Base-by-base conservation (phyloP, 2,329 filamentous ascomycete genomes). In the Xylariaceae sp. region DNA sequence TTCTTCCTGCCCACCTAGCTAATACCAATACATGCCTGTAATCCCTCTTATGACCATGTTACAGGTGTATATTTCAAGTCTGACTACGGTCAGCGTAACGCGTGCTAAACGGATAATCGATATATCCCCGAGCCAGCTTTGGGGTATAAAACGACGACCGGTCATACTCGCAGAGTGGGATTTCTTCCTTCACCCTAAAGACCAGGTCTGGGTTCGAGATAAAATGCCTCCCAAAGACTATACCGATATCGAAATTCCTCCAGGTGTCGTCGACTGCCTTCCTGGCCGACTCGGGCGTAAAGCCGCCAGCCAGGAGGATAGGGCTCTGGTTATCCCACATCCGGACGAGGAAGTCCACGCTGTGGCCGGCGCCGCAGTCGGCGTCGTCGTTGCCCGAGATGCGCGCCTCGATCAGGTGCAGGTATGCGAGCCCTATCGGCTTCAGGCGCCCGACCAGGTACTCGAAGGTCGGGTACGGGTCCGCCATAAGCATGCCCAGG, bases 381-480 rank as follows among this genome's bases (percentile, higher is more conserved):
- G 57, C 37, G 33, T 67, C 60, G 4, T 46, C 46, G 29, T 51
- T 57, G 8, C 63, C 63, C 5, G 59, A 51, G 5, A 72, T 57
- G 4, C 72, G 63, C 3, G 69, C 62, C 46, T 80, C 72, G 11
- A 80, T 61, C 5, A 77, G 43, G 50, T 78, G 75, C 8, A 76
- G 47, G 51, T 72, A 80, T 1, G 74, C 66, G 15, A 81, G 59
- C 11, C 65, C 61, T 14, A 78, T 51, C 26, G 61, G 54, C 38
- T 69, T 68, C 21, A 77, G 56, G 30, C 67, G 60, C 32, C 57
- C 43, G 17, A 71, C 59, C 10, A 78, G 47, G 44, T 80, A 62
- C 13, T 55, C 59, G 49, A 79, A 81, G 42, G 79, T 72, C 3
- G 72, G 68, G 8, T 67, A 43, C 1, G 75, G 72, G 31, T 80